A percentile compares a stretch with the other conserved stretches of the same genome.
These are phyloP conservation scores for Vitis hybrid DNA, from an alignment of 177 flowering plant genomes.

Conservation along the genomic window DNA sequence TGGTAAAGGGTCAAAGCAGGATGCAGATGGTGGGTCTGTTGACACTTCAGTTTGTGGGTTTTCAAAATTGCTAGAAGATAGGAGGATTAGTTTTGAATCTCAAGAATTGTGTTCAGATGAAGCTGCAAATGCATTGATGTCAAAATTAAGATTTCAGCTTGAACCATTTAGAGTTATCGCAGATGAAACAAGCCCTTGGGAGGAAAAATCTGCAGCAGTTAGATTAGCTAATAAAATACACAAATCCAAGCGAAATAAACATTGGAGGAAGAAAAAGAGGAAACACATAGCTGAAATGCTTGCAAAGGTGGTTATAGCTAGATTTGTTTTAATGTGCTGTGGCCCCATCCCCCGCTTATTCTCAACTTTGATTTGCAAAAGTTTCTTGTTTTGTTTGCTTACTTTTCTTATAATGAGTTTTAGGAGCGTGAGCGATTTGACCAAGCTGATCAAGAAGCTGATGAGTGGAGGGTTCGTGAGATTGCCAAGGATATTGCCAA, in stretches of 20 bases:
- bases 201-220: constrained; percentile 74
- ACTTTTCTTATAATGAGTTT: constrained; percentile 12
- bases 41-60: constrained; percentile 25
- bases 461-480: constrained; percentile 97
- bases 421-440: constrained; percentile 78
- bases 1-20: constrained; percentile 20
- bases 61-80: constrained; percentile 41
- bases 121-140: constrained; percentile 60
- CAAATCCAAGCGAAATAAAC: constrained; percentile 73
- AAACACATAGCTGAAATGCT: constrained; percentile 57
- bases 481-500: constrained; percentile 92
- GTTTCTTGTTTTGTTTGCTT: constrained; percentile 3
- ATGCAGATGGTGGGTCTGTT: constrained; percentile 10
- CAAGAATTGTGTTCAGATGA: constrained; percentile 58
- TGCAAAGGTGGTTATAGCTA: constrained; percentile 45
- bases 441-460: constrained; percentile 76
- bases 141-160: constrained; percentile 54
- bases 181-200: constrained; percentile 68
- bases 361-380: neutral
- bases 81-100: constrained; percentile 34
- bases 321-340: neutral
- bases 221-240: constrained; percentile 53
- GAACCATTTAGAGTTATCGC: constrained; percentile 66
- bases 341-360: neutral
- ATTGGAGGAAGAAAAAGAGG: constrained; percentile 86